phyloP scores from a whole-genome alignment of 805 yeast genomes.

The Nematodospora valgi region DNA sequence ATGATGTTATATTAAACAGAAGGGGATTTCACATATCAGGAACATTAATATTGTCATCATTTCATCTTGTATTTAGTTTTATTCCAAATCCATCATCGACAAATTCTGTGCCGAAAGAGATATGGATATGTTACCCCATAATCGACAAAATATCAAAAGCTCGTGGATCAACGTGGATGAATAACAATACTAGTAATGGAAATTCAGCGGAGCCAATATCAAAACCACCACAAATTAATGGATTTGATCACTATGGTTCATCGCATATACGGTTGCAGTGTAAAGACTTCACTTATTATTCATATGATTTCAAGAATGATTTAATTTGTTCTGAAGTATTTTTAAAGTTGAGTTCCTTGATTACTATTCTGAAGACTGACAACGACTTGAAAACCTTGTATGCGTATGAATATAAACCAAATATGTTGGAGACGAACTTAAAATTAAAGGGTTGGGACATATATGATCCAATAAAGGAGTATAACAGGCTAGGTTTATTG shows the following conservation, averaged over 20 bases:
- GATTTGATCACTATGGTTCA: slow-evolving; percentile 34
- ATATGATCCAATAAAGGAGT: slow-evolving; percentile 63
- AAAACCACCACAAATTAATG: slow-evolving; percentile 6
- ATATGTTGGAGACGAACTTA: slow-evolving; percentile 57
- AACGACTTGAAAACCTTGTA: slow-evolving; percentile 50
- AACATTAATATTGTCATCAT: slow-evolving; percentile 31
- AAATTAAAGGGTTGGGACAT: slow-evolving; percentile 63
- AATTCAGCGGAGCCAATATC: slow-evolving; percentile 1
- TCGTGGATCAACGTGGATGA: slow-evolving; percentile 49
- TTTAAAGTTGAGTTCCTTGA: slow-evolving; percentile 62
- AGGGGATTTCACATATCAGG: slow-evolving; percentile 37
- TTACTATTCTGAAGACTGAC: slow-evolving; percentile 53
- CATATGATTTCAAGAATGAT: slow-evolving; percentile 68
- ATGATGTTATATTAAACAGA: slow-evolving; percentile 34
- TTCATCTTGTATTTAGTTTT: slow-evolving; percentile 40
- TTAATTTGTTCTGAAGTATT: slow-evolving; percentile 64
- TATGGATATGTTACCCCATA: slow-evolving; percentile 91
- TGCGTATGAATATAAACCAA: slow-evolving; percentile 80
- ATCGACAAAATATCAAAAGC: slow-evolving; percentile 59
- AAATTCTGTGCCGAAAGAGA: slow-evolving; percentile 46
- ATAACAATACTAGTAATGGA: slow-evolving; percentile 9
- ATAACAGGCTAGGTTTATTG: slow-evolving; percentile 65
- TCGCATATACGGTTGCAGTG: slow-evolving; percentile 70
- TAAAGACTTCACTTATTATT: slow-evolving; percentile 78
- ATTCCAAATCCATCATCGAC: slow-evolving; percentile 8